Conservation (phyloP, 768 basidiomycete genomes). For the Favolaschia claudopus region DNA sequence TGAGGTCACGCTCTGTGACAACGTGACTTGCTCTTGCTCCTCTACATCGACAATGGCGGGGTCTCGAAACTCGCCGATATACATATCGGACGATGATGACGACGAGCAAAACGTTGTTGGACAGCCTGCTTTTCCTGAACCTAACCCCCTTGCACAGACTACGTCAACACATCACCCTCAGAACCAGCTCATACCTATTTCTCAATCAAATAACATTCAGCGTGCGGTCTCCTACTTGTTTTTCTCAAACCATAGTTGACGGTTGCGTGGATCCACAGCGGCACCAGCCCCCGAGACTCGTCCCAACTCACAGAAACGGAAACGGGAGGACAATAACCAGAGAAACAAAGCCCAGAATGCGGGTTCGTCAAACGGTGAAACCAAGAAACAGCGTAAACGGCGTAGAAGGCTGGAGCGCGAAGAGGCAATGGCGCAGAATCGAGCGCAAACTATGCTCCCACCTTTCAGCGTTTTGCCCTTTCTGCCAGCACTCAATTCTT, state of each 20-base stretch:
- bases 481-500: constrained; percentile 15
- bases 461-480: constrained; percentile 14
- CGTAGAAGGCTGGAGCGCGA: constrained; percentile 46
- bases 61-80: constrained; percentile 36
- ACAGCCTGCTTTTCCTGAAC: constrained; percentile 2
- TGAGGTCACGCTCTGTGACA: no score
- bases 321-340: constrained; percentile 12
- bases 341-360: not conserved
- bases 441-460: constrained; percentile 12
- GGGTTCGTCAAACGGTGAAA: not conserved
- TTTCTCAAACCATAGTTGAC: no score
- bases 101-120: constrained; percentile 33
- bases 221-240: no score
- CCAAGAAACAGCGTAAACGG: constrained; percentile 51
- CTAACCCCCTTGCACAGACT: no score
- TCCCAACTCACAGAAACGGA: constrained; percentile 19
- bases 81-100: constrained; percentile 31
- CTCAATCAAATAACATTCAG: no score
- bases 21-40: not conserved
- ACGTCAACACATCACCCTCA: not conserved
- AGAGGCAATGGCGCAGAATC: constrained; percentile 33
- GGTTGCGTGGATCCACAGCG: no score
- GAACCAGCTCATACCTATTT: not conserved
- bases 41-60: constrained; percentile 27
- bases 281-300: no score